These are phyloP conservation scores for Aureobasidium subglaciale DNA, from an alignment of 2,329 filamentous ascomycete genomes.

Conservation along the genomic window DNA sequence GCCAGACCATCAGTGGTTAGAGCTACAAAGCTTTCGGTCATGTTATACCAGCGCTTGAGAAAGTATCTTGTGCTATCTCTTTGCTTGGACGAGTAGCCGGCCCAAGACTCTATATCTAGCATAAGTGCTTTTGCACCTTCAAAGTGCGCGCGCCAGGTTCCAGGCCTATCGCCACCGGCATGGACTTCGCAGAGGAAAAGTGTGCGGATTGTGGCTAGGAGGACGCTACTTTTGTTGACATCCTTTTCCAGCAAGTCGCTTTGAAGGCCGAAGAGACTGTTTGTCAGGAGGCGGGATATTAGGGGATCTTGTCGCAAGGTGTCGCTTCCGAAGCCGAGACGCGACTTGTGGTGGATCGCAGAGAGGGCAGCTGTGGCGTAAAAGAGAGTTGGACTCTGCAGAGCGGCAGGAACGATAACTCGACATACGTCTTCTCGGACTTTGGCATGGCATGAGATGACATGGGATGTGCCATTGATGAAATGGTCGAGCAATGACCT, in stretches of 20 bases:
- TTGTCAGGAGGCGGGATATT: conserved; percentile 7
- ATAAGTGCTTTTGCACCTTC: conserved; percentile 16
- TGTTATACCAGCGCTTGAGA: conserved; percentile 16
- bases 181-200: conserved; percentile 16
- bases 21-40: conserved; percentile 14
- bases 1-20: conserved; percentile 11
- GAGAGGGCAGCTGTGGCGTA: conserved; percentile 15
- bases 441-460: conserved; percentile 15
- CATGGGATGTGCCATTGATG: conserved; percentile 9
- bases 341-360: conserved; percentile 15
- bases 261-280: conserved; percentile 11
- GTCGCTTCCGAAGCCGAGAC: background rate
- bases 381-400: conserved; percentile 12
- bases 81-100: conserved; percentile 1
- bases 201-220: conserved; percentile 14
- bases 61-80: conserved; percentile 12
- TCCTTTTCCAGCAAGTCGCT: conserved; percentile 8
- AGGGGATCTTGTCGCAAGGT: background rate
- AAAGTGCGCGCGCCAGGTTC: conserved; percentile 15
- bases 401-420: conserved; percentile 13
- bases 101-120: conserved; percentile 12
- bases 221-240: conserved; percentile 8
- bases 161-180: conserved; percentile 11
- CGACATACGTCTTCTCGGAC: conserved; percentile 13
- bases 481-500: conserved; percentile 14